A percentile compares a stretch with the other conserved stretches of the same genome.
Conservation (phyloP, 2,329 filamentous ascomycete genomes). For the Metarhizium album region DNA sequence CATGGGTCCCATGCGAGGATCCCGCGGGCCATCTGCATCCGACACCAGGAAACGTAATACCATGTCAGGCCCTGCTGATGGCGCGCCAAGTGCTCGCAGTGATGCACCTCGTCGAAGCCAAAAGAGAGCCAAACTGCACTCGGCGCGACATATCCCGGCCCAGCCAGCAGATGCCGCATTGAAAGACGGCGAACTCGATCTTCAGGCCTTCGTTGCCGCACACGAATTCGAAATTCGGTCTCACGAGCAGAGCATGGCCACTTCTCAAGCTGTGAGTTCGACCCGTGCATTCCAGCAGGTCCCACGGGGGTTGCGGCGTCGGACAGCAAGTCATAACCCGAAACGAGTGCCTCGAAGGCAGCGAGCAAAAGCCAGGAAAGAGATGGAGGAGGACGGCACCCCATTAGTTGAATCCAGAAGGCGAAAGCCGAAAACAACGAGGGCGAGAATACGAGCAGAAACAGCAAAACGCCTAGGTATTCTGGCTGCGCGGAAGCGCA, state of each 20-base stretch:
- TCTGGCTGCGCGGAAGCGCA: conserved; percentile 46
- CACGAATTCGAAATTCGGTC: conserved; percentile 85
- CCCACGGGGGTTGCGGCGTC: conserved; percentile 69
- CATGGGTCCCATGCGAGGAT: conserved; percentile 17
- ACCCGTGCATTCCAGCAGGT: conserved; percentile 85
- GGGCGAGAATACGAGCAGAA: conserved; percentile 57
- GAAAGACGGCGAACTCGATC: conserved; percentile 69
- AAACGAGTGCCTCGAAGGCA: conserved; percentile 77
- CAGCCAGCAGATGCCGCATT: conserved; percentile 41
- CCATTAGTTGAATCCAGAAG: conserved; percentile 60
- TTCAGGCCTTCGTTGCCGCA: conserved; percentile 72
- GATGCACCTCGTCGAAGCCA: conserved; percentile 23
- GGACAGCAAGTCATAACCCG: conserved; percentile 91
- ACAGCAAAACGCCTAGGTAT: conserved; percentile 61
- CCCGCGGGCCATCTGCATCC: conserved; percentile 15
- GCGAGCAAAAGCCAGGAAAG: conserved; percentile 52
- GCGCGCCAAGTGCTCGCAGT: conserved; percentile 8
- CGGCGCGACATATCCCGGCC: conserved; percentile 38
- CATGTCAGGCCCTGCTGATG: conserved; percentile 4
- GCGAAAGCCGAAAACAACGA: conserved; percentile 48
- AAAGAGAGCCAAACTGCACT: conserved; percentile 36
- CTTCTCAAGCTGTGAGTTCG: conserved; percentile 50
- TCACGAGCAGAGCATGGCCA: conserved; percentile 70
- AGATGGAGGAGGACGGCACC: conserved; percentile 88
- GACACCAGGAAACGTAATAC: conserved; percentile 18